Base-by-base conservation (phyloP, 768 basidiomycete species). In the Galerina marginata region DNA sequence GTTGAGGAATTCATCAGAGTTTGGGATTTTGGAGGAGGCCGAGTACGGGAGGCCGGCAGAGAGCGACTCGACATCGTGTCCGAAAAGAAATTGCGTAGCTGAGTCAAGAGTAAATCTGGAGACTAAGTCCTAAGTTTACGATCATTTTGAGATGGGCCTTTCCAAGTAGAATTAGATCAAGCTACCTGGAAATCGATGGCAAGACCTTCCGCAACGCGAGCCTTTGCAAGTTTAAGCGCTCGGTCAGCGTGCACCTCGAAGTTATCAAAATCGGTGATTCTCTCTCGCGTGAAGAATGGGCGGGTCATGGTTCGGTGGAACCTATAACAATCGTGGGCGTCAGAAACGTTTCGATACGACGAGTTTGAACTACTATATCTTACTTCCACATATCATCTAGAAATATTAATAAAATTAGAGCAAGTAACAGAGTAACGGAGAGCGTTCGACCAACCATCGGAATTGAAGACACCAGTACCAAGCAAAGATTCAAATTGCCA, bases 351-450 rank as follows among this genome's bases (percentile, higher is more conserved):
- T 33, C 5, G 20, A 20, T 20, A 33, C 29, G 29, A 33, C 7
- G 29, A 33, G 5, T 33, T 33, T 7, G 29, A 33, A 7, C 7
- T 7, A 7, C 7, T 7, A 33, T 2, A 29, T 68, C 79, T 61
- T 59, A 88, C 85, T 86, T 89, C 89, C 89, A 90, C 72, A 83
- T 79, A 0, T 86, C 83, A 25, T 85, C 86, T 85, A 23, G 4
- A 9, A 4, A 10, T 15, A 23, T 20, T 9, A 36, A 36, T 38
- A 15, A 9, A 36, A 33, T 16, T 3, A 29, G 58, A 9, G 58
- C 36, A 15, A 39, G 36, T 43, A 9, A 33, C 12, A 36, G 12
- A 54, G 50, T 2, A 15, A 58, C 1, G 49, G 36, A 3, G 20
- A 20, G 44, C 20, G 46, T 57, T 4, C 23, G 39, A 39, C 72